Evolutionary conservation across 805 yeast species (phyloP), one percentile per base, ranked within the genome.

Genomic region (Scheffersomyces lignosus): DNA sequence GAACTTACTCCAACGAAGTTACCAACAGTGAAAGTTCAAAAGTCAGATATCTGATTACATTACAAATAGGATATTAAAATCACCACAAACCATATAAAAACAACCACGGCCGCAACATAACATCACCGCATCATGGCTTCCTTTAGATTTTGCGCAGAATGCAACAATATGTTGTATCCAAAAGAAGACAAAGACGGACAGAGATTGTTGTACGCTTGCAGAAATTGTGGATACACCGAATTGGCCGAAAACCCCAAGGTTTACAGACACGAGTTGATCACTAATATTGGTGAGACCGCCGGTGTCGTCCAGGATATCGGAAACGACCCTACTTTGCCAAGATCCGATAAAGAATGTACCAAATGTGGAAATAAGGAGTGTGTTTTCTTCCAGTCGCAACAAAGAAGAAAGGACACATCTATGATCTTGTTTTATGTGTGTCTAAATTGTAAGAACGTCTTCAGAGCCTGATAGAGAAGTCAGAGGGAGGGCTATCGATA

Each of bases 131-230:
- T 33, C 36, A 87, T 87, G 95, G 88, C 95, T 53, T 88, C 96
- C 36, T 91, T 93, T 68, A 78, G 96, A 60, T 91, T 91, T 72
- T 91, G 99, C 65, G 82, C 93, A 54, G 95, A 91, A 59, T 91
- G 95, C 78, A 93, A 93, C 76, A 93, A 93, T 61, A 93, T 93
- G 99, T 77, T 93, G 66, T 93, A 93, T 62, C 99, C 99, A 15
- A 80, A 87, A 49, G 99, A 93, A 70, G 98, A 93, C 60, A 87
- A 84, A 56, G 87, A 83, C 40, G 72, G 78, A 47, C 80, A 78
- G 57, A 63, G 88, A 47, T 68, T 93, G 44, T 70, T 91, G 41
- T 93, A 87, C 60, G 90, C 95, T 41, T 93, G 99, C 66, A 81
- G 99, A 56, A 90, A 91, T 56, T 93, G 99, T 59, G 80, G 87